Conservation (phyloP, 2,329 filamentous ascomycete genomes). For the Chaetomiaceae sp. region DNA sequence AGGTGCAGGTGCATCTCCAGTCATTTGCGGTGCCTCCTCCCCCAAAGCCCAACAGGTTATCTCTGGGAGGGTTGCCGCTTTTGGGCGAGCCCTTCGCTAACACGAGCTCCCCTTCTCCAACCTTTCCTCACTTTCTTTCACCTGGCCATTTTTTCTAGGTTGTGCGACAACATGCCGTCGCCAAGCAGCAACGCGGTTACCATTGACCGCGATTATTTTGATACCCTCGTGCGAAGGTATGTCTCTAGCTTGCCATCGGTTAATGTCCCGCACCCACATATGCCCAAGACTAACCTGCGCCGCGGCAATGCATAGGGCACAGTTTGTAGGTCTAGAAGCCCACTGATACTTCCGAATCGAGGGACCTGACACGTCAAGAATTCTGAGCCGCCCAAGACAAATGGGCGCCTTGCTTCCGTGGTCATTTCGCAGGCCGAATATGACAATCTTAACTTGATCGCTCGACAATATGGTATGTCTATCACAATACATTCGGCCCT, state of each 20-base stretch:
- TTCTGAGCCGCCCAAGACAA: conserved; percentile 15
- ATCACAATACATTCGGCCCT: neutral
- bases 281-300: conserved; percentile 16
- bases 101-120: conserved; percentile 2
- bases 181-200: conserved; percentile 40
- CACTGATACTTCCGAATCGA: neutral
- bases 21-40: conserved; percentile 6
- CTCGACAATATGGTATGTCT: conserved; percentile 51
- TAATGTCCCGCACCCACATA: neutral
- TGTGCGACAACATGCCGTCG: conserved; percentile 21
- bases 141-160: conserved; percentile 13
- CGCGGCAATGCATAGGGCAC: conserved; percentile 35
- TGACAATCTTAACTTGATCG: conserved; percentile 49
- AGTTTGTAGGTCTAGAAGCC: conserved; percentile 40
- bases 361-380: conserved; percentile 19
- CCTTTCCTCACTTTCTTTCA: conserved; percentile 22
- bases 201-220: conserved; percentile 57
- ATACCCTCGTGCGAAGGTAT: conserved; percentile 59
- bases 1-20: conserved; percentile 5
- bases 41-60: conserved; percentile 3
- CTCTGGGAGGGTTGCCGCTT: conserved; percentile 6
- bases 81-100: conserved; percentile 11
- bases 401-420: conserved; percentile 29
- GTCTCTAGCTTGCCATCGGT: conserved; percentile 23
- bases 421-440: conserved; percentile 59